phyloP scores from a whole-genome alignment of 192 early-diverging fungal species.

The Neocallimastix lanati region DNA sequence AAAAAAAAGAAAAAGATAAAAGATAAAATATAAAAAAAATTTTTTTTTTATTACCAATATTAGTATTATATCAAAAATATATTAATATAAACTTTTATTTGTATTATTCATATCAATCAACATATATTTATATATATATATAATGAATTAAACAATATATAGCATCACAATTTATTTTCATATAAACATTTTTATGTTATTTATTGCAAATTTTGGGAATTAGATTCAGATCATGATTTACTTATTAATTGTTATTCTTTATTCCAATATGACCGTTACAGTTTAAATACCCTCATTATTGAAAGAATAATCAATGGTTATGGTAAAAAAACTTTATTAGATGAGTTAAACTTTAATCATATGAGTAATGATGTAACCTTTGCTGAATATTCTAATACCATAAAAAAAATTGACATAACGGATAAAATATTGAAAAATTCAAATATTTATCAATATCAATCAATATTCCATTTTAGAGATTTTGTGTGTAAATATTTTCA shows the following conservation, averaged over 20 bases:
- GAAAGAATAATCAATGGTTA: slow-evolving; percentile 51
- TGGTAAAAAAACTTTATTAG: slow-evolving; percentile 16
- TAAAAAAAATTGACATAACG: not conserved
- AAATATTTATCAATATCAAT: not conserved
- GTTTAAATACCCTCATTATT: slow-evolving; percentile 48
- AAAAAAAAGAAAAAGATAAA: too few relatives aligned
- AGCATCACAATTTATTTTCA: slow-evolving; percentile 70
- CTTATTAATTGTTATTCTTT: slow-evolving; percentile 51
- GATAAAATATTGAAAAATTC: not conserved
- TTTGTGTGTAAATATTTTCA: slow-evolving; percentile 38
- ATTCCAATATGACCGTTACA: slow-evolving; percentile 46
- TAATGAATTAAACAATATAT: too few relatives aligned
- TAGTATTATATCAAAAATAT: too few relatives aligned
- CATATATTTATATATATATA: too few relatives aligned
- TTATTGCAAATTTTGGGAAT: slow-evolving; percentile 56
- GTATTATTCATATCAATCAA: not conserved
- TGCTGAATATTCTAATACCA: not conserved
- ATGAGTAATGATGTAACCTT: not conserved
- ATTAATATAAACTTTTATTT: too few relatives aligned
- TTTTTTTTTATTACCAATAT: too few relatives aligned
- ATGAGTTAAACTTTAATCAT: not conserved
- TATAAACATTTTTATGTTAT: slow-evolving; percentile 96
- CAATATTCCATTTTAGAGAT: slow-evolving; percentile 33
- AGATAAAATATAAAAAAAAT: too few relatives aligned
- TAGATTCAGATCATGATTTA: slow-evolving; percentile 77